A percentile compares a stretch with the other conserved stretches of the same genome.
Conservation (phyloP, 495 filamentous ascomycete genomes). For the Trichoderma gamsii region DNA sequence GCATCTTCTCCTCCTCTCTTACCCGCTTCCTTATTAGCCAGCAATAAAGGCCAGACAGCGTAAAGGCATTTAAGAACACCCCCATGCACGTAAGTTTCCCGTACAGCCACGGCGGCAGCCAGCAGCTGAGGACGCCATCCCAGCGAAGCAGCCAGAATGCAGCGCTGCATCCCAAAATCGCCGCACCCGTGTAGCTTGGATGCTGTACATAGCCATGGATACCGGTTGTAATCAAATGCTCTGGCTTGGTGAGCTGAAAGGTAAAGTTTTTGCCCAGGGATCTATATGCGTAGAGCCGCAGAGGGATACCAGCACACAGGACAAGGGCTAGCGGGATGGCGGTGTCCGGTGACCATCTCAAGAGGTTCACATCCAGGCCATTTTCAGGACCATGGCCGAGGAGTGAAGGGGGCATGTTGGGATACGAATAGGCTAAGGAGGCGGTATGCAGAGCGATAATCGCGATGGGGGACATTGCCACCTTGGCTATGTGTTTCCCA, state of each 20-base stretch:
- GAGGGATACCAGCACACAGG: slow-evolving; percentile 3
- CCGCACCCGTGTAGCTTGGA: not conserved
- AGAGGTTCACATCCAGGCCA: not conserved
- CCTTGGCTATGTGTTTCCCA: not conserved
- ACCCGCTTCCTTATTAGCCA: not conserved
- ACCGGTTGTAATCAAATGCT: not conserved
- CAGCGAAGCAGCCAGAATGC: not conserved
- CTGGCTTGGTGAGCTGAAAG: not conserved
- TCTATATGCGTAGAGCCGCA: not conserved
- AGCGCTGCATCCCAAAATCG: not conserved
- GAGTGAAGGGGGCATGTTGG: not conserved
- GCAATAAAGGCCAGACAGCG: not conserved
- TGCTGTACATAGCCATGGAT: not conserved
- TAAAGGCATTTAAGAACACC: not conserved
- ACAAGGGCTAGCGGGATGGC: not conserved
- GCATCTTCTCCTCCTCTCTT: not conserved
- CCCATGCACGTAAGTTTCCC: not conserved
- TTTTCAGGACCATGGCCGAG: not conserved
- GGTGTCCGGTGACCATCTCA: not conserved
- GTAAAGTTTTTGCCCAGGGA: not conserved
- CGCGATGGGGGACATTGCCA: not conserved
- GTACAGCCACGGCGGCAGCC: not conserved
- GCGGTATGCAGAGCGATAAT: not conserved
- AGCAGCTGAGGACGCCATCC: not conserved
- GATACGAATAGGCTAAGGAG: not conserved